These are phyloP conservation scores for Dendrothele bispora DNA, from an alignment of 768 basidiomycete species.

Conservation along the genomic window DNA sequence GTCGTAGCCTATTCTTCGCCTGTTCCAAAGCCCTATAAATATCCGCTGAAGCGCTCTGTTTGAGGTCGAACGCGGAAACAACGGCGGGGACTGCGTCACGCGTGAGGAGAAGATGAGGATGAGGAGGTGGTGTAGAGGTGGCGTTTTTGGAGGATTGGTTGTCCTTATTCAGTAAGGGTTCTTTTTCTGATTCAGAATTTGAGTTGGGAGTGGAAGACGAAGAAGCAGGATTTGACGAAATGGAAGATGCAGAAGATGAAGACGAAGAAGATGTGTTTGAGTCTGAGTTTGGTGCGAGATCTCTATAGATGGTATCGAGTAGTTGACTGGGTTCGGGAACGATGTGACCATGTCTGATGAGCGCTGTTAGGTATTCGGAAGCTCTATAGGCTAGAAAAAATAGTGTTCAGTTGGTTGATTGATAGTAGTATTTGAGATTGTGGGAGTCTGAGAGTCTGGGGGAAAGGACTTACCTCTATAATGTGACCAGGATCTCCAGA, in stretches of 20 bases:
- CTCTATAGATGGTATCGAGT: constrained; percentile 58
- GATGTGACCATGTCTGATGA: constrained; percentile 57
- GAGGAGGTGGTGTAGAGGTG: constrained; percentile 22
- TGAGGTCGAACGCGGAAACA: constrained; percentile 43
- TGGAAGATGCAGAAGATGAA: neutral
- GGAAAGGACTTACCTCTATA: constrained; percentile 57
- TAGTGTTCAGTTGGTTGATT: too few species aligned
- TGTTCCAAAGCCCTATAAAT: constrained; percentile 70
- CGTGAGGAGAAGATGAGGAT: constrained; percentile 52
- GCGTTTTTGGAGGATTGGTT: too few species aligned
- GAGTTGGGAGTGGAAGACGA: neutral
- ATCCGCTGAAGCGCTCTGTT: constrained; percentile 44
- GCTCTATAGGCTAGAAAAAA: constrained; percentile 59
- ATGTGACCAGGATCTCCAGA: constrained; percentile 85
- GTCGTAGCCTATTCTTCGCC: too few species aligned
- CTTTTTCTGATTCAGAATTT: neutral
- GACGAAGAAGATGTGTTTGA: constrained; percentile 1
- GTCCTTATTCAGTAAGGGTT: too few species aligned
- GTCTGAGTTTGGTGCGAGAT: constrained; percentile 14
- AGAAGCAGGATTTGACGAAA: constrained; percentile 3
- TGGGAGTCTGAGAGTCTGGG: neutral
- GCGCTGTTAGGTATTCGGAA: constrained; percentile 62
- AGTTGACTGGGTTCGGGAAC: constrained; percentile 51
- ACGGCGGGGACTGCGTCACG: constrained; percentile 56
- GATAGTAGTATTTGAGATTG: too few species aligned